Evolutionary conservation across 179 eudicot genomes (phyloP).

Genomic region (Gypsophila paniculata): DNA sequence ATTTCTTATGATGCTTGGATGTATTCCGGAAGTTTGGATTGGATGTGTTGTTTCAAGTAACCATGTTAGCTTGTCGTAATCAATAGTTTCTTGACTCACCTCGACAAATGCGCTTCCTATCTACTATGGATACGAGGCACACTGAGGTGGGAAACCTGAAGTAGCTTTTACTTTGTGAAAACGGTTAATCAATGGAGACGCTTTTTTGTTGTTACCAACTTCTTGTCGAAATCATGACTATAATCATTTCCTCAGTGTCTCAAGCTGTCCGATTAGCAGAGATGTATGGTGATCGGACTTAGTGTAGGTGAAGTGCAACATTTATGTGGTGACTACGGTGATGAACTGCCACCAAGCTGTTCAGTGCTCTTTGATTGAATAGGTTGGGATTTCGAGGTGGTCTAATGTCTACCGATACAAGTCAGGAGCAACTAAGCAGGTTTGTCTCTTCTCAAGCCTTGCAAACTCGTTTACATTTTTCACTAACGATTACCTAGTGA

Average conservation of each 20-base stretch:
- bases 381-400: conserved; percentile 26
- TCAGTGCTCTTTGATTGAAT: conserved; percentile 31
- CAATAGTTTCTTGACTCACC: too few species aligned
- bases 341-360: conserved; percentile 22
- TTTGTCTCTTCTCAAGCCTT: conserved; percentile 15
- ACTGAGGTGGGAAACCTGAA: neutral
- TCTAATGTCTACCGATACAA: conserved; percentile 46
- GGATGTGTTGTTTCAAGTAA: neutral
- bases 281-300: neutral
- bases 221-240: neutral
- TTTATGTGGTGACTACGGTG: conserved; percentile 24
- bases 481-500: neutral
- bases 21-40: neutral
- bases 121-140: neutral
- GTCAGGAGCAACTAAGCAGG: conserved; percentile 34
- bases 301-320: conserved; percentile 20
- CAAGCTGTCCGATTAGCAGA: neutral
- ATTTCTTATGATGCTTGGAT: neutral
- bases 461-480: neutral
- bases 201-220: neutral
- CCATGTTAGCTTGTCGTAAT: neutral
- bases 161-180: neutral
- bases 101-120: neutral
- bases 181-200: neutral
- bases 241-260: conserved; percentile 8